phyloP scores from a whole-genome alignment of 106 monocot genomes.

The Dendrobium nobile region DNA sequence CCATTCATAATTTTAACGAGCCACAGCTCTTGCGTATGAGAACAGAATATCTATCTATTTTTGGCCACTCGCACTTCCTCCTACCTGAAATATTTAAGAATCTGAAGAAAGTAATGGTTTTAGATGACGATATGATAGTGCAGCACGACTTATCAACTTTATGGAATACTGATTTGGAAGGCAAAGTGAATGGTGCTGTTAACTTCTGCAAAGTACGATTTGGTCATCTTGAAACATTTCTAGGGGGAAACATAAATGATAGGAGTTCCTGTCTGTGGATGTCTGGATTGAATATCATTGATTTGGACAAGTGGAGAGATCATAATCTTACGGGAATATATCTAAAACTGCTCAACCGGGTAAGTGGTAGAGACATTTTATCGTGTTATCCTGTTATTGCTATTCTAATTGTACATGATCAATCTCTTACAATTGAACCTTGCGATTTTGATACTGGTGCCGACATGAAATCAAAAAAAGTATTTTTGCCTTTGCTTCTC shows the following conservation, averaged over 20 bases:
- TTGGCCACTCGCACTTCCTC: slow-evolving; percentile 14
- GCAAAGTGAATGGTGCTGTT: slow-evolving; percentile 35
- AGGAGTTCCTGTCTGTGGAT: slow-evolving; percentile 37
- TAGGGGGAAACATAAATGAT: slow-evolving; percentile 16
- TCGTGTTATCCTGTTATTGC: too few species aligned
- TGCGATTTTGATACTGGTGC: too few species aligned
- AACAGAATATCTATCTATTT: slow-evolving; percentile 3
- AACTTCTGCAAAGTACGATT: slow-evolving; percentile 34
- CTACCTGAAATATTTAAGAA: slow-evolving; percentile 37
- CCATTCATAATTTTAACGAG: slow-evolving; percentile 22
- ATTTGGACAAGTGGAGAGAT: slow-evolving; percentile 49
- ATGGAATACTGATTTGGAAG: slow-evolving; percentile 43
- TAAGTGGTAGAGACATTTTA: background rate
- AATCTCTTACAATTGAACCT: too few species aligned
- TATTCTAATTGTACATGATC: too few species aligned
- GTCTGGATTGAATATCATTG: slow-evolving; percentile 45
- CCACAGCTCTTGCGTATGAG: slow-evolving; percentile 13
- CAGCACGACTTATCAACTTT: slow-evolving; percentile 40
- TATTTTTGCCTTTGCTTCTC: too few species aligned
- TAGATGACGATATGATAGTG: slow-evolving; percentile 60
- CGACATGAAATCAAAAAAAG: too few species aligned
- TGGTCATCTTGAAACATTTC: slow-evolving; percentile 35
- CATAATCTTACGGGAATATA: slow-evolving; percentile 33
- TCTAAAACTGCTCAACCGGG: slow-evolving; percentile 8
- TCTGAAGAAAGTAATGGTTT: slow-evolving; percentile 39